phyloP scores from a whole-genome alignment of 1,284 basidiomycete genomes.

The Leccinum angustisporum region DNA sequence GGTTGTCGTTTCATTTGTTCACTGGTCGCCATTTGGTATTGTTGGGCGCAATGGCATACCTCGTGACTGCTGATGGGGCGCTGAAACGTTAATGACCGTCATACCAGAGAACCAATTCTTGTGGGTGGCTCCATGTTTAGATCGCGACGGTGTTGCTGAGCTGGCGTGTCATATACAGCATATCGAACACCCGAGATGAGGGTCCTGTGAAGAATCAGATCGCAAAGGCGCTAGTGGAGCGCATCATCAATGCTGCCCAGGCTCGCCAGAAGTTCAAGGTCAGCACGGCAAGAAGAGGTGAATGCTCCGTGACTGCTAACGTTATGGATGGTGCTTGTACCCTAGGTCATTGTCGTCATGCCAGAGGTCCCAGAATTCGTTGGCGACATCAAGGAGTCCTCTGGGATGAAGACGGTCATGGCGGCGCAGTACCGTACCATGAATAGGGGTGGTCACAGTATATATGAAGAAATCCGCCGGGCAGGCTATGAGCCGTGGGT shows the following conservation, averaged over 20 bases:
- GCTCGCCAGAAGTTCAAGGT: slow-evolving; percentile 80
- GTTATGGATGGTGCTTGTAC: neutral
- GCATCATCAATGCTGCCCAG: slow-evolving; percentile 77
- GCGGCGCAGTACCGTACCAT: slow-evolving; percentile 83
- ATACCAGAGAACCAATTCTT: slow-evolving; percentile 89
- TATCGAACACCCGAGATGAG: slow-evolving; percentile 67
- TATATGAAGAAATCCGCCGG: slow-evolving; percentile 79
- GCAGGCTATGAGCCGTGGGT: slow-evolving; percentile 83
- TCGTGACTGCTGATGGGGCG: slow-evolving; percentile 10
- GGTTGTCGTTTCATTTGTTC: neutral
- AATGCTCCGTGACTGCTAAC: slow-evolving; percentile 7
- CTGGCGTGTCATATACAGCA: slow-evolving; percentile 44
- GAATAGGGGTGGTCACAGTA: slow-evolving; percentile 82
- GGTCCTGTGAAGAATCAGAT: slow-evolving; percentile 81
- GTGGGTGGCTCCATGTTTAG: slow-evolving; percentile 46
- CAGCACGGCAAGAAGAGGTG: neutral
- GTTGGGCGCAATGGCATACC: slow-evolving; percentile 9
- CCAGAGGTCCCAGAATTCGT: slow-evolving; percentile 84
- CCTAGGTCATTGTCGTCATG: slow-evolving; percentile 74
- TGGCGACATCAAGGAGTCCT: slow-evolving; percentile 68
- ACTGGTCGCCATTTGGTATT: slow-evolving; percentile 2
- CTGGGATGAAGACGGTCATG: slow-evolving; percentile 78
- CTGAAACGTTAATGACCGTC: slow-evolving; percentile 1
- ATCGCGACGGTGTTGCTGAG: slow-evolving; percentile 13
- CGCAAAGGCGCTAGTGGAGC: slow-evolving; percentile 76